Evolutionary conservation across 495 filamentous ascomycete species (phyloP).

Genomic region (Sordaria brevicollis): DNA sequence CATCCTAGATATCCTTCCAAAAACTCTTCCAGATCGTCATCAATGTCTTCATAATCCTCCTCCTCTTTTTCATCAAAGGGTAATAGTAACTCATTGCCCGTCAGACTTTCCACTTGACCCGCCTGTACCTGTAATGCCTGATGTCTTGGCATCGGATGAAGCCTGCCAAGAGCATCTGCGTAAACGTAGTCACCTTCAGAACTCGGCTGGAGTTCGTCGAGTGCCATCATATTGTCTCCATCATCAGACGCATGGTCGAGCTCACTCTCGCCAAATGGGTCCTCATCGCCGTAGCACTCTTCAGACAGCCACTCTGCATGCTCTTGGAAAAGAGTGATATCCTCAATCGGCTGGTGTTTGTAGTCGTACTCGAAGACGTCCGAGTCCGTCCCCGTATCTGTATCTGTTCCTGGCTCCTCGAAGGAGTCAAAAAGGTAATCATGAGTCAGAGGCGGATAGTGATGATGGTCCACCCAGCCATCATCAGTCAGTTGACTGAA

Average conservation of each 20-base stretch:
- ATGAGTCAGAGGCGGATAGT: not conserved
- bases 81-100: not conserved
- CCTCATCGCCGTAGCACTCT: not conserved
- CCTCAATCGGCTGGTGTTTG: not conserved
- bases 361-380: not conserved
- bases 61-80: not conserved
- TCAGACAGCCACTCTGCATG: not conserved
- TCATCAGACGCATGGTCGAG: not conserved
- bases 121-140: not conserved
- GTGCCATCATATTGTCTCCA: not conserved
- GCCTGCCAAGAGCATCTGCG: conserved; percentile 13
- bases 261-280: not conserved
- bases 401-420: not conserved
- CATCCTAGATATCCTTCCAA: not conserved
- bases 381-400: not conserved
- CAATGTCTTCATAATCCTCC: not conserved
- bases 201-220: not conserved
- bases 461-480: not conserved
- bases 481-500: not conserved
- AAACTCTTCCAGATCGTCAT: not conserved
- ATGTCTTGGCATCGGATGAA: conserved; percentile 5
- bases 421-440: not conserved
- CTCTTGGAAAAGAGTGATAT: not conserved
- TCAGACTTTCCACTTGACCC: not conserved
- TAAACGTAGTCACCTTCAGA: conserved; percentile 20